Base-by-base conservation (phyloP, 208 protist genomes). In the Leishmania tarentolae region DNA sequence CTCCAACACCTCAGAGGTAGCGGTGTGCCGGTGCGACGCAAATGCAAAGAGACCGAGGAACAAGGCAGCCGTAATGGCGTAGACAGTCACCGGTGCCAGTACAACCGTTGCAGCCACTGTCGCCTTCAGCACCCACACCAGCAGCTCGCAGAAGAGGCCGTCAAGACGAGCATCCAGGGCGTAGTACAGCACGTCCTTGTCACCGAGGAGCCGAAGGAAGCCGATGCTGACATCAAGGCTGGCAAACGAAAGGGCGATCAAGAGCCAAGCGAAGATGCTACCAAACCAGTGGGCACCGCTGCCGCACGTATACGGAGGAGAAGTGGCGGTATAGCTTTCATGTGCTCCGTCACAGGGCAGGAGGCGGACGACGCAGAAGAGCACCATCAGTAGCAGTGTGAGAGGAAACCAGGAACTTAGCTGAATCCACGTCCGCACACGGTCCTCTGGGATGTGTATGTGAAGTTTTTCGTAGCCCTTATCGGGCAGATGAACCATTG, bases 121-220 rank as follows among this genome's bases (percentile, higher is more conserved):
- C 73, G 56, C 82, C 77, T 85, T 85, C 53, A 85, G 77, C 31
- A 73, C 40, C 82, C 82, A 85, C 53, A 82, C 73, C 31, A 85
- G 59, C 19, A 85, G 71, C 78, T 85, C 82, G 61, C 77, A 72
- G 73, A 85, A 82, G 44, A 85, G 53, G 35, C 72, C 76, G 42
- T 85, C 82, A 3, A 85, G 13, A 2, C 82, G 82, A 44, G 82
- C 72, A 53, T 85, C 82, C 72, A 85, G 77, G 0, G 82, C 76
- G 82, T 85, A 85, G 77, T 85, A 85, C 42, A 19, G 40, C 13
- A 82, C 77, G 35, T 75, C 28, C 13, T 70, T 24, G 0, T 73
- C 82, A 19, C 76, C 77, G 1, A 85, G 61, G 24, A 81, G 42
- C 6, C 82, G 82, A 66, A 85, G 44, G 21, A 57, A 81, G 2